These are phyloP conservation scores for Neurospora pannonica DNA, from an alignment of 495 filamentous ascomycete genomes.

Conservation along the genomic window DNA sequence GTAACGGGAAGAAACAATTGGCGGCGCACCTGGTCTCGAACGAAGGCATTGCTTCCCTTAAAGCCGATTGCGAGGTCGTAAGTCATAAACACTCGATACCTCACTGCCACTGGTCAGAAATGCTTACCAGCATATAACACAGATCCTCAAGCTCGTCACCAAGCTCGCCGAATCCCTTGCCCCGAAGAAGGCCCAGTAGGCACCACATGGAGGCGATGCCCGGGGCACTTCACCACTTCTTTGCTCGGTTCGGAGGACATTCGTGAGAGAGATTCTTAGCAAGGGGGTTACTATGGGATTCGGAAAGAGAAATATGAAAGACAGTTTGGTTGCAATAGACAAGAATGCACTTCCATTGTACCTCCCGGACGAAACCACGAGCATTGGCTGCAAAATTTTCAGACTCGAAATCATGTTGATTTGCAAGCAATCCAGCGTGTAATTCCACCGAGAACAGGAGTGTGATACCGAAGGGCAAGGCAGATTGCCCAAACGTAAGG, in stretches of 20 bases:
- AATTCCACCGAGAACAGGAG: background rate
- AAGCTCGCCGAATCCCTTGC: background rate
- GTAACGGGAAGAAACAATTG: background rate
- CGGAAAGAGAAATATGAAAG: background rate
- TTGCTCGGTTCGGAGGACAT: no score
- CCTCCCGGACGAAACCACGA: background rate
- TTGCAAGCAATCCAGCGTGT: background rate
- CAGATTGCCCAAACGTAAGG: background rate
- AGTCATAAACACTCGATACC: background rate
- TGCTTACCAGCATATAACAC: background rate
- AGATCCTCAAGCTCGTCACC: background rate
- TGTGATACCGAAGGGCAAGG: background rate
- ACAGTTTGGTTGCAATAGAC: background rate
- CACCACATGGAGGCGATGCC: no score
- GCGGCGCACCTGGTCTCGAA: background rate
- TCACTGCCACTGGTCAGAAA: background rate
- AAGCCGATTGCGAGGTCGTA: background rate
- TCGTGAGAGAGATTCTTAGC: no score
- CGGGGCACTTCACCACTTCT: no score
- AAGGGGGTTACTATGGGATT: background rate
- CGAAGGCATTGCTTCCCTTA: background rate
- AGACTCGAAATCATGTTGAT: background rate
- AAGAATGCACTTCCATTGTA: background rate
- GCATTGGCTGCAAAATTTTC: background rate
- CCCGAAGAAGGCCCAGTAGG: background rate